Evolutionary conservation across 768 basidiomycete genomes (phyloP), one percentile per base, ranked within the genome.

Genomic region (Kwoniella mangroviensis): DNA sequence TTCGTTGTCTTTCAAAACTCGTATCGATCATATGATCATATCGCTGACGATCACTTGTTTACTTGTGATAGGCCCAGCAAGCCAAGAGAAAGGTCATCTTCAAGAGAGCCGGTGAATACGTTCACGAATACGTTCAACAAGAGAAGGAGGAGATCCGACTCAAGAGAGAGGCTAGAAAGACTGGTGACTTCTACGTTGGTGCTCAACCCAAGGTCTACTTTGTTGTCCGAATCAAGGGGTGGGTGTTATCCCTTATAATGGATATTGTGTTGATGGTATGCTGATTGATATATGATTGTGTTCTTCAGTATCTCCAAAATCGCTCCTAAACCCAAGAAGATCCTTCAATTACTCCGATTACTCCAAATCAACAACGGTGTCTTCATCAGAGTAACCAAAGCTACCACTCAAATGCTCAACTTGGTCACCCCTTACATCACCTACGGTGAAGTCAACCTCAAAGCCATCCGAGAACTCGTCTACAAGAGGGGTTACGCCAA

Each of bases 271-370:
- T n/a, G n/a, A n/a, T n/a, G n/a, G n/a, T n/a, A n/a, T n/a, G n/a
- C n/a, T n/a, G n/a, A n/a, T n/a, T n/a, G n/a, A n/a, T n/a, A n/a
- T n/a, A n/a, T n/a, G n/a, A n/a, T n/a, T n/a, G n/a, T n/a, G n/a
- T n/a, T n/a, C n/a, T n/a, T n/a, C n/a, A n/a, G n/a, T 96, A 94
- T 99, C 88, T 98, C 98, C 85, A 93, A 98, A 84, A 97, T 99
- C 82, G 94, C 97, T 66, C 97, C 97, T 70, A 99, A 99, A 86
- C 97, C 97, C 81, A 91, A 94, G 83, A 99, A 99, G 88, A 98
- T 99, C 83, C 86, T 99, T 79, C 97, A 99, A 84, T 90, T 99
- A 73, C 92, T 99, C 83, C 94, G 97, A 79, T 90, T 99, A 73
- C 91, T 97, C 79, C 97, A 98, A 84, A 99, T 99, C 88, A 98